These are phyloP conservation scores for Moesziomyces antarcticus DNA, from an alignment of 1,284 basidiomycete species.

Conservation along the genomic window DNA sequence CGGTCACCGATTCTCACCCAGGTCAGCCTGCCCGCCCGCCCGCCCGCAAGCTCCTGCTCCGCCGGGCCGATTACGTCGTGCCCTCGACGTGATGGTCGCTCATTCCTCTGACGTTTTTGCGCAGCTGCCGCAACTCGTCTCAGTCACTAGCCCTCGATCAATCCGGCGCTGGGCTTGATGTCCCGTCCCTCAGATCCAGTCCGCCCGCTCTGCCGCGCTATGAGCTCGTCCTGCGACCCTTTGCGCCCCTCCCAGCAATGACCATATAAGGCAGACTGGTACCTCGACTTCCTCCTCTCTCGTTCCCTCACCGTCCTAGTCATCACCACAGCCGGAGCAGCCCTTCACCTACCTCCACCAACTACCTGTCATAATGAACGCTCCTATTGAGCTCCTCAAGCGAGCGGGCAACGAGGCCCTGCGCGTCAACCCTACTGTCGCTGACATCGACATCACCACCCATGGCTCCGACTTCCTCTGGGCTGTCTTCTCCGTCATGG, in stretches of 20 bases:
- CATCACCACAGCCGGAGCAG: background rate
- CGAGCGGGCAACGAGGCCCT: constrained; percentile 54
- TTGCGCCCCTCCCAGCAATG: background rate
- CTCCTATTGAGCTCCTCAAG: constrained; percentile 23
- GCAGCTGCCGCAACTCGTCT: no score
- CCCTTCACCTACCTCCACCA: background rate
- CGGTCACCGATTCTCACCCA: no score
- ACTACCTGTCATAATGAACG: constrained; percentile 23
- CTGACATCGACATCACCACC: constrained; percentile 57
- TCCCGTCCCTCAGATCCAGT: no score
- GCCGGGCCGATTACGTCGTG: no score
- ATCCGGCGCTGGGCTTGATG: no score
- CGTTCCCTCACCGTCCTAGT: constrained; percentile 1
- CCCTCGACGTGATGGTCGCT: no score
- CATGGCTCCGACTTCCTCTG: constrained; percentile 71
- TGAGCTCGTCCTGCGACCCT: background rate
- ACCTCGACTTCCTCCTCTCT: background rate
- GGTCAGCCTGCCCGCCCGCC: no score
- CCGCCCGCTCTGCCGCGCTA: no score
- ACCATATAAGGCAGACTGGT: constrained; percentile 11
- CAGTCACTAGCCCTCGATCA: no score
- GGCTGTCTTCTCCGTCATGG: constrained; percentile 68
- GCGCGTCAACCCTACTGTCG: constrained; percentile 41
- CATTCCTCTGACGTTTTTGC: no score
- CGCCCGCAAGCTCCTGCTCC: no score